Evolutionary conservation across 495 filamentous ascomycete genomes (phyloP), one percentile per base, ranked within the genome.

Genomic region (Chaetomium tenue): DNA sequence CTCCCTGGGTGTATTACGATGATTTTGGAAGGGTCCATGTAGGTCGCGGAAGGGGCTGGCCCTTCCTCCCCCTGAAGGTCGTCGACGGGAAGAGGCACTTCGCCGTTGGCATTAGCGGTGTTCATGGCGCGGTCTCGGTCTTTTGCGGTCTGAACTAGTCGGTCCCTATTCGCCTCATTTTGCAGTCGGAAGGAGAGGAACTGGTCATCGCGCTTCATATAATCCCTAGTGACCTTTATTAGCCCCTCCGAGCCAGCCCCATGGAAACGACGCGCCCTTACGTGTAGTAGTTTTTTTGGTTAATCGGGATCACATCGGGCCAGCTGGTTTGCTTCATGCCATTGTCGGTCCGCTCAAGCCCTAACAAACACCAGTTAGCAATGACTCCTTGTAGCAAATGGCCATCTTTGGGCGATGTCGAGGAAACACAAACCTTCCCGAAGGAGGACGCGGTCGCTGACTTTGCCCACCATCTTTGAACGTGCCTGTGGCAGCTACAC

Each of bases 241-340:
- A 77, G 72, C 44, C 8, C 39, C 26, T 52, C 28, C 20, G 5
- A 22, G 39, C 40, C 18, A 23, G 42, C n/a, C 30, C 23, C 48
- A 30, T 40, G 23, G 16, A 22, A 13, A 20, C 47, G 23, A 60
- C 58, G 23, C 82, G 40, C n/a, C 6, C 91, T 61, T 83, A 97
- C 91, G 94, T 98, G 71, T 98, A 98, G 77, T 98, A 98, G 76
- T 98, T 98, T 78, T 98, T 98, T 72, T 98, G 94, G 72, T 98
- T 98, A 74, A 98, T 98, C 71, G 92, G 88, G 18, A 83, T 82
- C 48, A 97, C 86, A 68, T 92, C 88, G 22, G 94, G 95, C 94
- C 94, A 98, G 76, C 83, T 93, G 26, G 92, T 92, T 58, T 91
- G 85, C 71, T 92, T 92, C 85, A 98, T 92, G 73, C 93, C 92